Conservation (phyloP, 2,329 filamentous ascomycete genomes). For the Exophiala bonariae region DNA sequence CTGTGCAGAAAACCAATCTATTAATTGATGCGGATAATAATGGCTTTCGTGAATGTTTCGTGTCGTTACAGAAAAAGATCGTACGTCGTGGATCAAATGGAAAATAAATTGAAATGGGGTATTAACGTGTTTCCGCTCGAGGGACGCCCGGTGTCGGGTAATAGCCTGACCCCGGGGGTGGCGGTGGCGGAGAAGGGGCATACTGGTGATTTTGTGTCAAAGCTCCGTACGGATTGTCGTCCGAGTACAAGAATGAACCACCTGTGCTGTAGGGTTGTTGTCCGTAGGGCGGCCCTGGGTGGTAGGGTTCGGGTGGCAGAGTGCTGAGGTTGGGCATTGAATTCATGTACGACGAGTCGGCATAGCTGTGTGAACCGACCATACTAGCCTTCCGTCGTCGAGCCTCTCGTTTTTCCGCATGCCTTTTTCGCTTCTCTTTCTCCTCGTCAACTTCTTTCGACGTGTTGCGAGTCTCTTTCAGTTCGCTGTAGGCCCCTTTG, state of each 20-base stretch:
- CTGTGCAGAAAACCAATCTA: too few species aligned
- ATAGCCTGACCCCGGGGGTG: not conserved
- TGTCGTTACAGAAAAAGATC: too few species aligned
- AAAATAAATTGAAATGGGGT: too few species aligned
- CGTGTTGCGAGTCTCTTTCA: conserved; percentile 67
- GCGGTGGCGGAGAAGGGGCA: conserved; percentile 8
- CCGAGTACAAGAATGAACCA: conserved; percentile 13
- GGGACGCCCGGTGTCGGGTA: too few species aligned
- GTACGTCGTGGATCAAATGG: too few species aligned
- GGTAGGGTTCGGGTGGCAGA: conserved; percentile 10
- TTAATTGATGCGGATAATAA: too few species aligned
- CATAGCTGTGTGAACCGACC: conserved; percentile 18
- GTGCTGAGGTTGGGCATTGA: conserved; percentile 22
- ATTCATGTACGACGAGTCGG: conserved; percentile 15
- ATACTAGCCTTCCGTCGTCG: conserved; percentile 24
- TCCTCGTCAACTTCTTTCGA: conserved; percentile 58
- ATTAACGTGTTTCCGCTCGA: too few species aligned
- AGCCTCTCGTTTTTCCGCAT: conserved; percentile 26
- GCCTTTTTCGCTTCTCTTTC: conserved; percentile 46
- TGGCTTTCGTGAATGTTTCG: too few species aligned
- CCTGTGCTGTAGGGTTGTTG: conserved; percentile 2
- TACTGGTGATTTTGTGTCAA: conserved; percentile 6
- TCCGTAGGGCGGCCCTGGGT: not conserved
- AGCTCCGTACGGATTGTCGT: conserved; percentile 25
- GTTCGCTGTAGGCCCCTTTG: conserved; percentile 65